Percentiles rank a stretch among this genome's conserved stretches.
Evolutionary conservation across 2,329 filamentous ascomycete genomes (phyloP).

Genomic region (Phoma herbarum): DNA sequence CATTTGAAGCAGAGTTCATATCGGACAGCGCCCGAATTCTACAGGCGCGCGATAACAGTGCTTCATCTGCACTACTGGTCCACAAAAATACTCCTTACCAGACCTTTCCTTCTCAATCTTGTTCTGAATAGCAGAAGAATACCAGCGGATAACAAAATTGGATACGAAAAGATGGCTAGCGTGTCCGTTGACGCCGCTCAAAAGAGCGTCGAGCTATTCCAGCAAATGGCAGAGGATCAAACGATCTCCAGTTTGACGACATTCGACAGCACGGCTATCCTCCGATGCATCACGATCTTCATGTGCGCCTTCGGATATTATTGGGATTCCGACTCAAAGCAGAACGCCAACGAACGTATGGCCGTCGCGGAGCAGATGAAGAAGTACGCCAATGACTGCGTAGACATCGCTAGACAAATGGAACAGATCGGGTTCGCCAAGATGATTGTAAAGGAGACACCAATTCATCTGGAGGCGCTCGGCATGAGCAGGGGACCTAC

Average conservation of each 20-base stretch:
- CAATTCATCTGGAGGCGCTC: slow-evolving; percentile 42
- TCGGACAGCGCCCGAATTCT: slow-evolving; percentile 41
- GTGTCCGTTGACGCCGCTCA: slow-evolving; percentile 47
- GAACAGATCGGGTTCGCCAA: slow-evolving; percentile 48
- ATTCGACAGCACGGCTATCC: slow-evolving; percentile 48
- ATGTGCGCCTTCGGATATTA: slow-evolving; percentile 47
- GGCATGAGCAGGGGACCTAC: slow-evolving; percentile 31
- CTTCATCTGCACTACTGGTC: slow-evolving; percentile 50
- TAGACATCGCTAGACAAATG: slow-evolving; percentile 30
- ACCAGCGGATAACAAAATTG: slow-evolving; percentile 38
- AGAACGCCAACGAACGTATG: slow-evolving; percentile 40
- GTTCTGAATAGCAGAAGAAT: slow-evolving; percentile 34
- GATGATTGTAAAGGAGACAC: slow-evolving; percentile 47
- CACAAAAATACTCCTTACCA: slow-evolving; percentile 45
- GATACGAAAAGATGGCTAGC: slow-evolving; percentile 47
- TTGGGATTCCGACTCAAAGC: slow-evolving; percentile 36
- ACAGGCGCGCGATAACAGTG: slow-evolving; percentile 46
- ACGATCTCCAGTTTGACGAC: slow-evolving; percentile 46
- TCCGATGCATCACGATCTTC: slow-evolving; percentile 48
- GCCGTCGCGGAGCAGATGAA: slow-evolving; percentile 39
- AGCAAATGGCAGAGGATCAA: slow-evolving; percentile 37
- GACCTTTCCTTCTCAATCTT: slow-evolving; percentile 48
- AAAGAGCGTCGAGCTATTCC: slow-evolving; percentile 39
- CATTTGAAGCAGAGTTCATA: slow-evolving; percentile 43
- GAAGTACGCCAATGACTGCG: not conserved